Base-by-base conservation (phyloP, 495 filamentous ascomycete genomes). In the Xylaria nigripes region DNA sequence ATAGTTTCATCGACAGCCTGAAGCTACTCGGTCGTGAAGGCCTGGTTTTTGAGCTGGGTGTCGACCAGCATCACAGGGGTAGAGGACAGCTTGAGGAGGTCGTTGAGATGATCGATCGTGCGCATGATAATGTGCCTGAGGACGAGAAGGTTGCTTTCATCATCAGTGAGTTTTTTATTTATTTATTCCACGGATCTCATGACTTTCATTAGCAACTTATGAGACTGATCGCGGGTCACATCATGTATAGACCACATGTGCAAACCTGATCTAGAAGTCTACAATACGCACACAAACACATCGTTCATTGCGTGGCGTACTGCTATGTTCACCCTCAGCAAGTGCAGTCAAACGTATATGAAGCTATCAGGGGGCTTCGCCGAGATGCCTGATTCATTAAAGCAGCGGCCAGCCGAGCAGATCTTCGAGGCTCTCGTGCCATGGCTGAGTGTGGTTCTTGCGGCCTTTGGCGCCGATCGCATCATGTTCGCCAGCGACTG, bases 401-500 rank as follows among this genome's bases (percentile, higher is more conserved):
- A 60, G 57, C 63, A 52, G 7, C 69, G 61, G 42, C 66, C 68
- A 2, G 62, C 76, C 51, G 70, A 78, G 12, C 61, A 72, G 21
- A 76, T 79, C 52, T 73, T 78, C 58, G 62, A 68, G 27, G 76
- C 70, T 44, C 62, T 71, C 40, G 64, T 69, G 24, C 83, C 82
- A 1, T 93, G 87, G 84, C 72, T 90, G 0, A 76, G 80, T 43
- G 77, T 80, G 5, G 66, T 88, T 0, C 72, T 92, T 34, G 79
- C 81, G 18, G 72, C 76, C 2, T 95, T 95, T 65, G 81, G 83
- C 6, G 68, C 84, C 1, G 64, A 72, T n/a, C 72, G 87, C 45
- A 76, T 90, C 51, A 90, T 96, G 83, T 96, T 90, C 67, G 90
- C 84, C 4, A 89, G 84, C 45, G 89, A 95, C 64, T 96, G 90